phyloP scores from a whole-genome alignment of 495 filamentous ascomycete genomes.

The Penicillium fimorum region DNA sequence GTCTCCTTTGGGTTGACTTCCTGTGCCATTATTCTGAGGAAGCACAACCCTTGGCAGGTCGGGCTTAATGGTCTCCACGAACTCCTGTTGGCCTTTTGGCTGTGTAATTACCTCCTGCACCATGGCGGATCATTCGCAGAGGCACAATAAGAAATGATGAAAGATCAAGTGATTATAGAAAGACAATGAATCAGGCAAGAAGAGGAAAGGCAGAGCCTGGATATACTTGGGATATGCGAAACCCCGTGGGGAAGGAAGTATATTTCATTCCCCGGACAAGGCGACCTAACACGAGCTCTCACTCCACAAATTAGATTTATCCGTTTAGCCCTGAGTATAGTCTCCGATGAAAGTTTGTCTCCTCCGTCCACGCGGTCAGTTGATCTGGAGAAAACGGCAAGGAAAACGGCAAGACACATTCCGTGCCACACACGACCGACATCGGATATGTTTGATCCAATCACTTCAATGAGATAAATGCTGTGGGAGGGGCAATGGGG shows the following conservation, averaged over 20 bases:
- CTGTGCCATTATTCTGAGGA: not conserved
- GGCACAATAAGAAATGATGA: not conserved
- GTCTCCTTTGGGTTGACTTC: conserved; percentile 32
- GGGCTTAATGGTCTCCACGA: conserved; percentile 36
- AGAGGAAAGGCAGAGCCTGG: not conserved
- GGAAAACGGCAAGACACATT: conserved; percentile 2
- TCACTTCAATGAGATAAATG: not conserved
- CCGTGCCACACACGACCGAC: conserved; percentile 17
- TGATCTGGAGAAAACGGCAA: conserved; percentile 1
- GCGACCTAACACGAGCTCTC: conserved; percentile 15
- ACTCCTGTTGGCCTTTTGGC: conserved; percentile 35
- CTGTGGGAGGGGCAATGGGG: conserved; percentile 2
- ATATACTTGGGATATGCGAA: conserved; percentile 7
- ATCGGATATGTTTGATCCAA: conserved; percentile 20
- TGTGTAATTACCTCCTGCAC: not conserved
- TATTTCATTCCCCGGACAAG: conserved; percentile 25
- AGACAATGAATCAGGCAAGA: not conserved
- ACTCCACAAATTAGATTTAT: conserved; percentile 2
- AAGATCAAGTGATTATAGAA: not conserved
- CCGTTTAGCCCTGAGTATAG: not conserved
- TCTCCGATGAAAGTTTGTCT: not conserved
- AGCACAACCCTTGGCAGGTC: conserved; percentile 11
- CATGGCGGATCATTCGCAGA: conserved; percentile 20
- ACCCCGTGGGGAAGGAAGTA: conserved; percentile 38
- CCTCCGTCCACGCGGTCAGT: conserved; percentile 1